Conservation (phyloP, 2,329 filamentous ascomycete genomes). For the Alternaria consortialis region DNA sequence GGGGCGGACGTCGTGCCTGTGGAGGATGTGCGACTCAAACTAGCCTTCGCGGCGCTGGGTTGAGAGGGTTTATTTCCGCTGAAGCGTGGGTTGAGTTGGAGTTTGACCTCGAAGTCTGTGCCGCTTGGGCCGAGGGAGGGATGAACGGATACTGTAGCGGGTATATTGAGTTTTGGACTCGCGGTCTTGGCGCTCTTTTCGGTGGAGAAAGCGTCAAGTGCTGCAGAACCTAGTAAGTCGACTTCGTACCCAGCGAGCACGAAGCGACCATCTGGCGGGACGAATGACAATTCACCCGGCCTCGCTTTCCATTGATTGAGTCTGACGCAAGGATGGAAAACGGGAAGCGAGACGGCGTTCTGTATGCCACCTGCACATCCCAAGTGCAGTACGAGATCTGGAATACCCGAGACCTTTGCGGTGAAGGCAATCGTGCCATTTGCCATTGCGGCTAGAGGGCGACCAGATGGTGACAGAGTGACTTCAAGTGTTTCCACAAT, state of each 20-base stretch:
- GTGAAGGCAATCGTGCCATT: slow-evolving; percentile 96
- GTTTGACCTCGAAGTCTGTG: slow-evolving; percentile 86
- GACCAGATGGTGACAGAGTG: slow-evolving; percentile 87
- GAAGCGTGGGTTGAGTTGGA: slow-evolving; percentile 70
- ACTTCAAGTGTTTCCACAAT: slow-evolving; percentile 89
- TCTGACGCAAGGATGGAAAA: slow-evolving; percentile 95
- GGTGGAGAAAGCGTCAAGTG: slow-evolving; percentile 47
- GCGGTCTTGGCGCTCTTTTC: slow-evolving; percentile 34
- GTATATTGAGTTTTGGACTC: slow-evolving; percentile 73
- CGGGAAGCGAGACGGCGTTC: slow-evolving; percentile 82
- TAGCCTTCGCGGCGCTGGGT: slow-evolving; percentile 44
- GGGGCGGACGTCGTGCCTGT: slow-evolving; percentile 50
- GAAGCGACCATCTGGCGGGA: slow-evolving; percentile 94
- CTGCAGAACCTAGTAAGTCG: slow-evolving; percentile 79
- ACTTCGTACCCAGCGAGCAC: slow-evolving; percentile 94
- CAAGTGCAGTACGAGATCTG: slow-evolving; percentile 84
- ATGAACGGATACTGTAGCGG: slow-evolving; percentile 81
- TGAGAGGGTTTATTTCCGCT: slow-evolving; percentile 48
- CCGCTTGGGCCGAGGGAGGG: slow-evolving; percentile 78
- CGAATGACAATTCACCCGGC: slow-evolving; percentile 91
- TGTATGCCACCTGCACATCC: slow-evolving; percentile 76
- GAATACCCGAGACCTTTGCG: slow-evolving; percentile 91
- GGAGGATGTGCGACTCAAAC: slow-evolving; percentile 33
- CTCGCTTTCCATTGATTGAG: slow-evolving; percentile 88
- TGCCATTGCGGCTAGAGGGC: slow-evolving; percentile 84